These are phyloP conservation scores for Helicostylum pulchrum DNA, from an alignment of 192 early-diverging fungal species.

Conservation along the genomic window DNA sequence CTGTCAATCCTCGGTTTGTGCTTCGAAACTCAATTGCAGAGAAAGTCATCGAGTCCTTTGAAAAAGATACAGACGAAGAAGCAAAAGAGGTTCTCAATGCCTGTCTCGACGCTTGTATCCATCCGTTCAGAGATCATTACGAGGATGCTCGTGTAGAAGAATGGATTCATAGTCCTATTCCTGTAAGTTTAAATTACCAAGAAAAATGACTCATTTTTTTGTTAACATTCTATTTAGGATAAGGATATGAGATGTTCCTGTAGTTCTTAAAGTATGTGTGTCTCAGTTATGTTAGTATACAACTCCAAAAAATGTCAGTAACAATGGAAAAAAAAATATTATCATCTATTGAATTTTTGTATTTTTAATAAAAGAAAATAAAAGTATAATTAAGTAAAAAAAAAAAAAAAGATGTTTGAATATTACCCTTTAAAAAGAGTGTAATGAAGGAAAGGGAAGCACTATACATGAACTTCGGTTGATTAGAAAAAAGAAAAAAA, in stretches of 20 bases:
- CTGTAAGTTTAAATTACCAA: constrained; percentile 1
- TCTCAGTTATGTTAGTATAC: no score
- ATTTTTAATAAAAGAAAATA: no score
- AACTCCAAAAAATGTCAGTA: no score
- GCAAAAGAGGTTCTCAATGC: constrained; percentile 38
- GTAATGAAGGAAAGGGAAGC: not conserved
- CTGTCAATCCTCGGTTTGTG: constrained; percentile 72
- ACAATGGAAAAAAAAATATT: no score
- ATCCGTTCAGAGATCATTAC: constrained; percentile 52
- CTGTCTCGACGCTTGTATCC: constrained; percentile 50
- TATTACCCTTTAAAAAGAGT: constrained; percentile 1
- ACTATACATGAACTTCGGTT: constrained; percentile 19
- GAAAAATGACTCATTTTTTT: not conserved
- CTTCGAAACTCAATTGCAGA: constrained; percentile 80
- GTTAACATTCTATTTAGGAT: not conserved
- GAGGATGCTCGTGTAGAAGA: constrained; percentile 11
- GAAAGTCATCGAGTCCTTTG: constrained; percentile 53
- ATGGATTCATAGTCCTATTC: constrained; percentile 32
- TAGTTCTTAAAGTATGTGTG: constrained; percentile 3
- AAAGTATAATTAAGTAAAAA: no score
- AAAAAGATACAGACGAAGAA: constrained; percentile 36
- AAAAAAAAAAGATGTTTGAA: no score
- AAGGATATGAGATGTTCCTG: constrained; percentile 15
- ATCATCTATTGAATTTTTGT: no score
- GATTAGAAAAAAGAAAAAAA: not conserved